Evolutionary conservation across 2,329 filamentous ascomycete species (phyloP).

Genomic region (Pestalotiopsis sp.): DNA sequence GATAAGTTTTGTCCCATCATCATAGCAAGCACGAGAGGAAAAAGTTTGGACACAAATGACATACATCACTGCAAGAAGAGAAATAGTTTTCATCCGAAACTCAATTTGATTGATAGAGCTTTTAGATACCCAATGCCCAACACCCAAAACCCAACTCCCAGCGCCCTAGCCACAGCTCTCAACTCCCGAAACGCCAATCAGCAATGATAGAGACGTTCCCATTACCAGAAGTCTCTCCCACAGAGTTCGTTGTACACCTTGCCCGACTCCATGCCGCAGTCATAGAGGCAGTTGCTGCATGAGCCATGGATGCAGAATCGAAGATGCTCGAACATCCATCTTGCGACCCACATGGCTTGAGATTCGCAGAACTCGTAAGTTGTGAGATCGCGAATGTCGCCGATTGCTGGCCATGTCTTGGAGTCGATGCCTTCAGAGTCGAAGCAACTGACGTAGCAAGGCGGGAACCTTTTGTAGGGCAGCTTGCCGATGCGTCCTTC

Average conservation of each 20-base stretch:
- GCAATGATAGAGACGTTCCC: too few species aligned
- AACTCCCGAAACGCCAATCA: too few species aligned
- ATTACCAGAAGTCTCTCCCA: background rate
- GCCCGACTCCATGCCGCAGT: background rate
- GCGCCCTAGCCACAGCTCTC: too few species aligned
- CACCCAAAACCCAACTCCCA: too few species aligned
- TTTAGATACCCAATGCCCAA: too few species aligned
- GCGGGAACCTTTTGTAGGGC: background rate
- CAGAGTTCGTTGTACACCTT: background rate
- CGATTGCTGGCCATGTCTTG: background rate
- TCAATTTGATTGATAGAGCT: too few species aligned
- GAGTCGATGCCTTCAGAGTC: background rate
- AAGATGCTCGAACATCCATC: background rate
- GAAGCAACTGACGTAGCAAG: constrained; percentile 1
- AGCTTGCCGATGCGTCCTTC: background rate
- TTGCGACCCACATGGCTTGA: background rate
- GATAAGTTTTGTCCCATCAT: too few species aligned
- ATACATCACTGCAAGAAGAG: too few species aligned
- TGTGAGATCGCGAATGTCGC: constrained; percentile 3
- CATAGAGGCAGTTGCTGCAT: background rate
- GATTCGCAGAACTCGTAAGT: background rate
- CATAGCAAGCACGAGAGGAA: too few species aligned
- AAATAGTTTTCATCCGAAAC: too few species aligned
- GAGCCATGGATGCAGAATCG: background rate
- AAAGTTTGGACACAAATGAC: too few species aligned